These are phyloP conservation scores for Coniochaeta ligniaria DNA, from an alignment of 2,329 filamentous ascomycete species.

Conservation along the genomic window DNA sequence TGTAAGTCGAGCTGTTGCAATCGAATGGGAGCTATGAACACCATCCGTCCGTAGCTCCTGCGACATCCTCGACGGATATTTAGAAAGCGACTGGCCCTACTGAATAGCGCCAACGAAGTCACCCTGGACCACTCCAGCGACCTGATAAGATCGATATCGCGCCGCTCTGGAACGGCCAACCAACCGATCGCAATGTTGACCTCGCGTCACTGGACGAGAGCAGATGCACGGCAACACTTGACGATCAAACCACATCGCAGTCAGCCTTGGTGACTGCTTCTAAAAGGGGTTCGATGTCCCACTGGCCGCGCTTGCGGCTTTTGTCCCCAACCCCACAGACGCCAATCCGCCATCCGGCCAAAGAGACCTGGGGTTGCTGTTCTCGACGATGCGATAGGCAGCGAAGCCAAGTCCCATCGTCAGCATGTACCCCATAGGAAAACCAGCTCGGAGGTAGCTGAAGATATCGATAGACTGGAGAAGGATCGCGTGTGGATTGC, in stretches of 20 bases:
- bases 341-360: background rate
- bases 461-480: background rate
- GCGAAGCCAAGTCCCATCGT: background rate
- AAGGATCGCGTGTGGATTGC: background rate
- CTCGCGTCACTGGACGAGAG: background rate
- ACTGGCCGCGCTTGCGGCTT: background rate
- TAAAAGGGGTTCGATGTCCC: background rate
- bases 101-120: background rate
- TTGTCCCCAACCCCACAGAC: background rate
- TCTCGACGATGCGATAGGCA: background rate
- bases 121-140: background rate
- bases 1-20: background rate
- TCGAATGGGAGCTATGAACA: background rate
- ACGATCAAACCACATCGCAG: background rate
- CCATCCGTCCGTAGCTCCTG: background rate
- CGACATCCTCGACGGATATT: background rate
- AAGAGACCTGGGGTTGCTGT: background rate
- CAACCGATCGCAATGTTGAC: background rate
- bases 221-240: background rate
- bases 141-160: background rate
- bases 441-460: background rate
- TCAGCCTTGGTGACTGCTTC: background rate
- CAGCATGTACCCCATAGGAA: background rate
- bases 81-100: background rate
- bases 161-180: background rate